A percentile compares a stretch with the other conserved stretches of the same genome.
Conservation (phyloP, 768 basidiomycete genomes). For the Hypholoma sublateritium region DNA sequence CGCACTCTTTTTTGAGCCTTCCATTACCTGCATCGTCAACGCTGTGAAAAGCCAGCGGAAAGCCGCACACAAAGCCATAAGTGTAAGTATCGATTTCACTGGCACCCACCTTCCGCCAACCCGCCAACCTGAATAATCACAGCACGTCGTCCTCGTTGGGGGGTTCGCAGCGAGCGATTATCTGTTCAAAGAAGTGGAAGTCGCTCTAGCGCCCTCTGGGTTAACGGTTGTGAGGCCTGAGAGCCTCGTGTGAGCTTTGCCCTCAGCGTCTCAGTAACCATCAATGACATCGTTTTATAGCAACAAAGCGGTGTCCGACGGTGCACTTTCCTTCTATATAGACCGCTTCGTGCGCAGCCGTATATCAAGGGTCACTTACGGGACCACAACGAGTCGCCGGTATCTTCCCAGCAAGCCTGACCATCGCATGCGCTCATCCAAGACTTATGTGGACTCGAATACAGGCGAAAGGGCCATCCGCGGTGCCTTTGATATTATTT, state of each 20-base stretch:
- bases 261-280: neutral
- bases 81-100: constrained; percentile 19
- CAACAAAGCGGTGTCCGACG: constrained; percentile 49
- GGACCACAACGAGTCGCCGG: constrained; percentile 34
- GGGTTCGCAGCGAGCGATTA: constrained; percentile 41
- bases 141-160: constrained; percentile 43
- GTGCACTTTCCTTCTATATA: constrained; percentile 42
- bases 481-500: constrained; percentile 40
- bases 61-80: constrained; percentile 27
- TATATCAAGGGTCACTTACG: constrained; percentile 48
- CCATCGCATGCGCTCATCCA: constrained; percentile 34
- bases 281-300: neutral
- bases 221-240: constrained; percentile 49
- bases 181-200: constrained; percentile 43
- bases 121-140: neutral
- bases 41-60: constrained; percentile 27
- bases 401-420: constrained; percentile 36
- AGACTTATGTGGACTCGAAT: constrained; percentile 27
- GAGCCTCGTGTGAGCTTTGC: constrained; percentile 45
- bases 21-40: constrained; percentile 32
- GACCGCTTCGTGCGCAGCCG: constrained; percentile 50
- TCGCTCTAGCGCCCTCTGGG: constrained; percentile 33
- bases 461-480: constrained; percentile 39
- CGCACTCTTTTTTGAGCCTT: constrained; percentile 38
- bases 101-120: neutral